A percentile compares a stretch with the other conserved stretches of the same genome.
Conservation (phyloP, 2,329 filamentous ascomycete genomes). For the Zymoseptoria pseudotritici region DNA sequence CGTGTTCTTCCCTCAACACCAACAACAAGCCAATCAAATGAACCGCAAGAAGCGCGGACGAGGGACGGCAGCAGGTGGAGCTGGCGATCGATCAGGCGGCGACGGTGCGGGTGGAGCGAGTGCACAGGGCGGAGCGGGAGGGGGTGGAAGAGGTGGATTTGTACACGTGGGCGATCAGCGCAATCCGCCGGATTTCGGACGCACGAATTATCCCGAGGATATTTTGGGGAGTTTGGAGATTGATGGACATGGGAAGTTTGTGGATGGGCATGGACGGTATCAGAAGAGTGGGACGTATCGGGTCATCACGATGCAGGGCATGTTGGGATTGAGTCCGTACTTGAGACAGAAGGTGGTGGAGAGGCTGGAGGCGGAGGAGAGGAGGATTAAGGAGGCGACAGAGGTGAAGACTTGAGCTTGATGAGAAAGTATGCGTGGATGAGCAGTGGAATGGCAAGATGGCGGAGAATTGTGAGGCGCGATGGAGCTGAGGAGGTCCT, state of each 20-base stretch:
- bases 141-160: constrained; percentile 52
- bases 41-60: not conserved
- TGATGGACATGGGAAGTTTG: constrained; percentile 50
- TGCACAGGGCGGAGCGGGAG: constrained; percentile 51
- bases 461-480: not conserved
- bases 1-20: constrained; percentile 37
- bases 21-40: constrained; percentile 17
- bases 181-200: constrained; percentile 54
- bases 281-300: constrained; percentile 57
- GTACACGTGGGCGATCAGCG: constrained; percentile 56
- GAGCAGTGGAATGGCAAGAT: not conserved
- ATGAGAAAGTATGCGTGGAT: not conserved
- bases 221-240: constrained; percentile 60
- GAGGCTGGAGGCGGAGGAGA: constrained; percentile 21
- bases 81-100: constrained; percentile 36
- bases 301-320: constrained; percentile 52
- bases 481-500: not conserved
- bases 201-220: constrained; percentile 60
- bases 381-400: not conserved
- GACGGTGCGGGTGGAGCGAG: constrained; percentile 50
- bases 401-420: not conserved
- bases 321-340: constrained; percentile 34
- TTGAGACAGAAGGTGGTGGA: constrained; percentile 28
- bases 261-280: constrained; percentile 50
- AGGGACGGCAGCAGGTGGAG: constrained; percentile 14